These are phyloP conservation scores for Coniochaeta ligniaria DNA, from an alignment of 2,329 filamentous ascomycete genomes.

Conservation along the genomic window DNA sequence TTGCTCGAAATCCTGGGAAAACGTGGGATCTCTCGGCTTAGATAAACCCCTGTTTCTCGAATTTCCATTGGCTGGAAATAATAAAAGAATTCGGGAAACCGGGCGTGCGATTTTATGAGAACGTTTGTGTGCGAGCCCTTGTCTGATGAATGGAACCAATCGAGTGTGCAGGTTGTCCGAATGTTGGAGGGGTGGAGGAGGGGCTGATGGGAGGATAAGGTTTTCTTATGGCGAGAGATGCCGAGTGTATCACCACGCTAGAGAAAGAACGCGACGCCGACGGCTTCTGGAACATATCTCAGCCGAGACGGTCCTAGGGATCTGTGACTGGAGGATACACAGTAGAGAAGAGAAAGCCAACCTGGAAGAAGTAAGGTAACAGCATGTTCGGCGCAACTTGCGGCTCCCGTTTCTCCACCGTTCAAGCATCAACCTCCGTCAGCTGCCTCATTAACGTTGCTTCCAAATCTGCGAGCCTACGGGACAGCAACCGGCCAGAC, in stretches of 20 bases:
- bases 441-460: background rate
- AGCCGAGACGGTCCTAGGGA: background rate
- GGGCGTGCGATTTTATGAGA: conserved; percentile 8
- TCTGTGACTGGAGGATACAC: background rate
- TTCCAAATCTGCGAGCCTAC: background rate
- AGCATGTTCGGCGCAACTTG: background rate
- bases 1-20: background rate
- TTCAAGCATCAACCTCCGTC: background rate
- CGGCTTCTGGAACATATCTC: background rate
- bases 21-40: conserved; percentile 6
- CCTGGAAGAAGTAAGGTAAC: no score
- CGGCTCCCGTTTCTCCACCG: background rate
- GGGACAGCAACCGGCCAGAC: background rate
- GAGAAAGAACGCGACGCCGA: background rate
- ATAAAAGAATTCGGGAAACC: conserved; percentile 13
- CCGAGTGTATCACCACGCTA: background rate
- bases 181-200: background rate
- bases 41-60: conserved; percentile 11
- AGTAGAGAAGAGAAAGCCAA: background rate
- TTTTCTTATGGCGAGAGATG: background rate
- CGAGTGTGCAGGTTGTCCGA: background rate
- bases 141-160: background rate
- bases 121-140: background rate
- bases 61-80: conserved; percentile 27
- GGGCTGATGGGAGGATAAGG: background rate